Base-by-base conservation (phyloP, 139 green algal species). In the Zygnema cylindricum region DNA sequence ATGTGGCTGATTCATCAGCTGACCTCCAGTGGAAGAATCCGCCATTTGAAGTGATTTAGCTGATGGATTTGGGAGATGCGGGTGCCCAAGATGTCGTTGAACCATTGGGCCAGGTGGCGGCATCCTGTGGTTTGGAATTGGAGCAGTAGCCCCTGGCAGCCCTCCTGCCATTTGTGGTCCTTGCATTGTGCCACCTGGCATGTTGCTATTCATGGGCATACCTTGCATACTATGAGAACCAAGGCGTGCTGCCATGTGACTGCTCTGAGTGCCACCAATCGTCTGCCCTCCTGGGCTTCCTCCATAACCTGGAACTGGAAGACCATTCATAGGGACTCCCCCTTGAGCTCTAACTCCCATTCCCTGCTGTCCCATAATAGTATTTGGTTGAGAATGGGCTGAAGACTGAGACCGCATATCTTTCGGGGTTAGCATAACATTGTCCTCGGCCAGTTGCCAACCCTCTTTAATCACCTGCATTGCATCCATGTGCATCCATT, bases 101-200 rank as follows among this genome's bases (percentile, higher is more conserved):
- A 79, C 11, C 71, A 79, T 3, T 11, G 71, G 3, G 71, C 36
- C 71, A 79, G 71, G 71, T 79, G 71, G 71, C 71, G 71, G 71
- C 71, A 79, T 79, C 16, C 71, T 79, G 71, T 79, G 71, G 36
- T 11, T 43, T 16, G 71, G 7, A 7, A 79, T 3, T 16, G 7
- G 7, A 23, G 71, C 16, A n/a, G 71, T 7, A 3, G 71, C 7
- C 11, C 71, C 71, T 63, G 49, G 49, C 49, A 63, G 49, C 16
- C 49, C 49, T 7, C 49, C 49, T 25, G 7, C 49, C 16, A 16
- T 7, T 16, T 25, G 49, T 63, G 49, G 49, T 63, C 49, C 49
- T 16, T 63, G 49, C 7, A 63, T 7, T 25, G 7, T 63, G 49
- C 7, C 49, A 7, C 49, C 49, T 63, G 7, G 49, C 49, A 63